Evolutionary conservation across 2,329 filamentous ascomycete genomes (phyloP), one percentile per base, ranked within the genome.

Genomic region (Colletotrichum filicis): DNA sequence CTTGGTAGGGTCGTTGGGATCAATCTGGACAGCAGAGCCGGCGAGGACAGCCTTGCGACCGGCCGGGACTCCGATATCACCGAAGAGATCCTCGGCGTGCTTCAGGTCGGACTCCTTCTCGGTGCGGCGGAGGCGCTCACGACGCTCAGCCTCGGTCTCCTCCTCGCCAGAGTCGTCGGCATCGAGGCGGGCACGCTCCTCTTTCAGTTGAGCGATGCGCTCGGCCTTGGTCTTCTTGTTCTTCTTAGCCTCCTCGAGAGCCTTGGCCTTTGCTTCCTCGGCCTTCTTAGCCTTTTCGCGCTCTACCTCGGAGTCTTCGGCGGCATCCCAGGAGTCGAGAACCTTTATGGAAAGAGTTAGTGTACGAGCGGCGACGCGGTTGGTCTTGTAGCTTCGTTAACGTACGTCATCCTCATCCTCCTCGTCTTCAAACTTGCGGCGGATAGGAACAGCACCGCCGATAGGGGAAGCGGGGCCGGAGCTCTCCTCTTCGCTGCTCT

Each of bases 221-320:
- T 97, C 90, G 49, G 92, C 85, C 87, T 96, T 97, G 82, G 91
- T 90, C 87, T 98, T 98, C 88, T 98, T 97, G 79, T 92, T 94
- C 66, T 95, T 95, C 56, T 94, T 94, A 8, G 95, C 95, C 79
- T 95, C 94, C 57, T 94, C 95, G 0, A 95, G 95, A 32, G 94
- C 95, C 85, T 97, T 97, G 71, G 93, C 94, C 84, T 97, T 97
- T 66, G 91, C 93, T 80, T 94, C 95, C 6, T 89, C 92, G 63
- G 92, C 95, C 86, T 96, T 97, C 84, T 93, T 94, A 32, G 91
- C 94, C 88, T 98, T 99, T 85, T 98, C 95, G 79, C 95, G 94
- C 87, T 99, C 97, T 78, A 92, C 96, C 79, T 99, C 97, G 74
- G 95, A 98, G 86, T 99, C 97, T 80, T 98, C 97, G 77, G 94